Conservation (phyloP, 306 rosid genomes). For the Argentina anserina region DNA sequence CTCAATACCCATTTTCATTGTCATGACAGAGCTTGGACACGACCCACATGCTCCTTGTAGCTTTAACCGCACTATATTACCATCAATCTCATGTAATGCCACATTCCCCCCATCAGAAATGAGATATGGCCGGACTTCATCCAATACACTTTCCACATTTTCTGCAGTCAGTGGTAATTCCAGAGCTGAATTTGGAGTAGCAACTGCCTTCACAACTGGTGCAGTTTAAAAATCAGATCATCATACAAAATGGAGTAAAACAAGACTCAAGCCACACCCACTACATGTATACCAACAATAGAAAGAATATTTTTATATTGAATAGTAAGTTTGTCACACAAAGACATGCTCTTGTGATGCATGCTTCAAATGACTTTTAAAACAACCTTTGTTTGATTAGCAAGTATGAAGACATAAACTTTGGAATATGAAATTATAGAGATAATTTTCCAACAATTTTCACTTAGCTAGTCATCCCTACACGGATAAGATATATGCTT, state of each 20-base stretch:
- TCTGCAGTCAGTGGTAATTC: constrained; percentile 83
- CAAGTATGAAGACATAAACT: not conserved
- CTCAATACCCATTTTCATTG: constrained; percentile 97
- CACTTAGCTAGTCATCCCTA: not conserved
- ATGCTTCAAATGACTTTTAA: not conserved
- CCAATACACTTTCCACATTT: constrained; percentile 51
- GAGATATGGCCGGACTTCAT: constrained; percentile 20
- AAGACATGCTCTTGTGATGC: not conserved
- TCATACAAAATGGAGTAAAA: not conserved
- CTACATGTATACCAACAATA: not conserved
- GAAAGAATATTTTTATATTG: not conserved
- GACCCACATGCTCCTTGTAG: constrained; percentile 99
- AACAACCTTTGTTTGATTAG: not conserved
- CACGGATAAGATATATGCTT: not conserved
- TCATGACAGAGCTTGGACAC: constrained; percentile 84
- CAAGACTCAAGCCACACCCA: not conserved
- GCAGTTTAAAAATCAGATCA: not conserved
- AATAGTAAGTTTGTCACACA: not conserved
- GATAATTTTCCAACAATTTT: not conserved
- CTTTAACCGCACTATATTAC: constrained; percentile 83
- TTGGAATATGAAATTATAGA: not conserved
- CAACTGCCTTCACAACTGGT: constrained; percentile 74
- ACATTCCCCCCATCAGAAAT: constrained; percentile 40
- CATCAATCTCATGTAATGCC: constrained; percentile 86
- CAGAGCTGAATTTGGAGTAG: constrained; percentile 66